A percentile compares a stretch with the other conserved stretches of the same genome.
Conservation (phyloP, 768 basidiomycete species). For the Podaxis pistillaris region DNA sequence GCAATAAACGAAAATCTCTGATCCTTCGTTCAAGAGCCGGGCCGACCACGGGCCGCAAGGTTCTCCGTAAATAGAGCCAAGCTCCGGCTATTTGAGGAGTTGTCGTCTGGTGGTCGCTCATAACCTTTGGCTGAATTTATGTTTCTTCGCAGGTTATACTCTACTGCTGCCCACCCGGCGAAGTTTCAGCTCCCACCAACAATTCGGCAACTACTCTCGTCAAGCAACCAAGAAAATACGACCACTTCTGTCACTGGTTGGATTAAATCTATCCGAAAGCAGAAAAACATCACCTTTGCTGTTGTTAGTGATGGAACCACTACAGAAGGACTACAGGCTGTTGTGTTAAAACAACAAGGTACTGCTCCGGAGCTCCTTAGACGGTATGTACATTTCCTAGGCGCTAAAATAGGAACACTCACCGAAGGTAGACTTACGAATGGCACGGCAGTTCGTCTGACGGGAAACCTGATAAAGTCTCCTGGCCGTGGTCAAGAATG, state of each 20-base stretch:
- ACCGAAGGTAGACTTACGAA: constrained; percentile 37
- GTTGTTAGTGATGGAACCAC: constrained; percentile 82
- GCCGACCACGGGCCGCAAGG: neutral
- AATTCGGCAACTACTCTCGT: constrained; percentile 11
- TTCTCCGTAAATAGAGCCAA: neutral
- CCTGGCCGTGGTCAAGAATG: constrained; percentile 46
- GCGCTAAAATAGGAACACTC: constrained; percentile 20
- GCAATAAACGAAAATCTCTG: constrained; percentile 4
- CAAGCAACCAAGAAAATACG: neutral
- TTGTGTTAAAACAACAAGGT: constrained; percentile 49
- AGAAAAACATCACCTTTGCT: constrained; percentile 87
- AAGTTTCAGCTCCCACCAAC: constrained; percentile 17
- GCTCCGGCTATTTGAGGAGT: neutral
- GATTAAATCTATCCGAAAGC: constrained; percentile 81
- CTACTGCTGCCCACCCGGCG: constrained; percentile 6
- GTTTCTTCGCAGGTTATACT: constrained; percentile 11
- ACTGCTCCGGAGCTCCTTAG: constrained; percentile 26
- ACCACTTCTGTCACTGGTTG: constrained; percentile 66
- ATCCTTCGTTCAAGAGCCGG: neutral
- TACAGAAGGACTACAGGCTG: constrained; percentile 70
- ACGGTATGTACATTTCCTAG: constrained; percentile 21
- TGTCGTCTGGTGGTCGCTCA: neutral
- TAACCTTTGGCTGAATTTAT: neutral
- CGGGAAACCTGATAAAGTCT: constrained; percentile 42
- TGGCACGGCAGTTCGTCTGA: constrained; percentile 39